These are phyloP conservation scores for Spergularia bocconei DNA, from an alignment of 148 eudicot genomes.

Conservation along the genomic window DNA sequence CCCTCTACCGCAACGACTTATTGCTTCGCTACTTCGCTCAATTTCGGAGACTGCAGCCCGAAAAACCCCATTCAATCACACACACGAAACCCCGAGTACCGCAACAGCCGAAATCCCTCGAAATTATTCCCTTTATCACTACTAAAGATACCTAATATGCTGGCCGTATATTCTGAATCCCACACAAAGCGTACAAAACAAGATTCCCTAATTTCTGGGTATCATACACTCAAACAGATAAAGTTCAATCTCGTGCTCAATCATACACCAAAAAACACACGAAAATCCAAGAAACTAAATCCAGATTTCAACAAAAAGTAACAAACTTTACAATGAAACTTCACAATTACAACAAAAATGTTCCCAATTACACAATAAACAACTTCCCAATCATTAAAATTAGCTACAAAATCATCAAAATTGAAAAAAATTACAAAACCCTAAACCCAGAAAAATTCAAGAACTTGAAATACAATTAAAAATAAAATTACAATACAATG, in stretches of 20 bases:
- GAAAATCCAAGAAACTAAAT: not conserved
- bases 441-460: conserved; percentile 20
- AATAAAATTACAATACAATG: not conserved
- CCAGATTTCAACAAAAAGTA: not conserved
- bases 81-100: too few relatives aligned
- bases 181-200: not conserved
- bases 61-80: too few relatives aligned
- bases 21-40: too few relatives aligned
- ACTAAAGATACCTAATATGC: too few relatives aligned
- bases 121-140: too few relatives aligned
- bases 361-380: not conserved
- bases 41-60: too few relatives aligned
- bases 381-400: not conserved
- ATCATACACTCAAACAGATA: not conserved
- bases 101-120: too few relatives aligned
- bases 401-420: not conserved
- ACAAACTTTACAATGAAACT: not conserved
- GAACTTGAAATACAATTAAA: not conserved
- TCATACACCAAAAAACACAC: not conserved
- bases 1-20: too few relatives aligned
- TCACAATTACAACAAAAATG: not conserved
- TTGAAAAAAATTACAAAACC: conserved; percentile 10
- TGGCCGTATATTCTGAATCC: too few relatives aligned
- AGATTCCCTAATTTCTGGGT: too few relatives aligned
- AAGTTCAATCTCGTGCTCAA: not conserved